Base-by-base conservation (phyloP, 345 rosid species). In the Boechera divaricarpa region DNA sequence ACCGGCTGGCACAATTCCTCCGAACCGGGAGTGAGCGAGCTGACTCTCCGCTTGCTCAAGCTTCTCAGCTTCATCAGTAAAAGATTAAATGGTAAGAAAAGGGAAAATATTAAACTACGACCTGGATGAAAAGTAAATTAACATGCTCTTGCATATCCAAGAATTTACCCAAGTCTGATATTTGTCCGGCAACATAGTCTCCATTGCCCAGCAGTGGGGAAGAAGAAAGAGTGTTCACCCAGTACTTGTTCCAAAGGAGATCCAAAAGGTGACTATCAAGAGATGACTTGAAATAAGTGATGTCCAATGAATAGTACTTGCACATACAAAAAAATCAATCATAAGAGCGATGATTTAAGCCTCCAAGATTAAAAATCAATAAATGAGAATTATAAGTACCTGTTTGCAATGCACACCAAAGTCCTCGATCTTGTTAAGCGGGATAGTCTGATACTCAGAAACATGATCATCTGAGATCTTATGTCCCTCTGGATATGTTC, bases 181-280 rank as follows among this genome's bases (percentile, higher is more conserved):
- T 90, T 79, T 96, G 99, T 58, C 99, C 99, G 0, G 99, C 99
- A 75, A 96, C 97, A 67, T 93, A 96, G 87, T 96, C 99, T 56
- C 98, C 98, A 81, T 91, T 96, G 49, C 98, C 99, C 83, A 96
- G 85, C 59, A 96, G 89, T 54, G 98, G 96, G 15, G 99, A 96
- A 79, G 99, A 96, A 26, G 99, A 95, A 61, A 64, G 69, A n/a
- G 69, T 64, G 41, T 64, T 64, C 39, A 64, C 69, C 69, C 69
- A 64, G 8, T 64, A 64, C 55, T 64, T 47, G 55, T 64, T 64
- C 69, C 69, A 64, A 8, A 64, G 69, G 12, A 64, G 69, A 84
- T 93, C 99, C 89, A 96, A 78, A 77, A 96, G 97, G 83, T 93
- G 99, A 72, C 87, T 86, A 84, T 96, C 99, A 55, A 96, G 98